Conservation (phyloP, 208 protist genomes). For the Naegleria lovaniensis region DNA sequence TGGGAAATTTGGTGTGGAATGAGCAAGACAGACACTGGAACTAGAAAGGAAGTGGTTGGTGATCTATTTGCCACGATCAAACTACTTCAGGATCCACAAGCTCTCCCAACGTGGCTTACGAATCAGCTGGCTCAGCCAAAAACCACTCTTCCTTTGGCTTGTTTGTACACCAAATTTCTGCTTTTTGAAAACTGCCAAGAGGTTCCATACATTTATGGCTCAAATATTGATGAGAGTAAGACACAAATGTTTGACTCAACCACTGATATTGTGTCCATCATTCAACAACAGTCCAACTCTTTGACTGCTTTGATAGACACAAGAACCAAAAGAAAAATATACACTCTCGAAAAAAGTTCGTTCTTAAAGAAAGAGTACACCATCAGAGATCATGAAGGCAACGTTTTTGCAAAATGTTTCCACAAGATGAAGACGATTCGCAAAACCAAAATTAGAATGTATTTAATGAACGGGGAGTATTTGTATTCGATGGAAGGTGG, state of each 20-base stretch:
- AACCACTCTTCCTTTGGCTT: conserved; percentile 22
- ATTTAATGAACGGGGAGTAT: conserved; percentile 16
- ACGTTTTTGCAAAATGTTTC: conserved; percentile 31
- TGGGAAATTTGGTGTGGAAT: conserved; percentile 23
- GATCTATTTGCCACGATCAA: neutral
- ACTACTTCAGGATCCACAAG: neutral
- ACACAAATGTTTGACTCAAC: neutral
- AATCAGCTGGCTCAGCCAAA: neutral
- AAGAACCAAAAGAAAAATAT: neutral
- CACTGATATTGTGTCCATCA: neutral
- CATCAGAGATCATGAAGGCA: neutral
- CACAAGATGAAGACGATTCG: conserved; percentile 40
- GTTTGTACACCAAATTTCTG: conserved; percentile 7
- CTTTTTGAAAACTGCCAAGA: neutral
- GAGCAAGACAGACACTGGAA: conserved; percentile 28
- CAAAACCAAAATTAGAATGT: conserved; percentile 39
- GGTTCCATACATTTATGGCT: neutral
- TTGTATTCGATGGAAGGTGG: conserved; percentile 37
- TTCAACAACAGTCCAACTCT: neutral
- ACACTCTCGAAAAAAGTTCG: conserved; percentile 20
- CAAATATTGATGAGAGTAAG: neutral
- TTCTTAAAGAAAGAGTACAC: conserved; percentile 34
- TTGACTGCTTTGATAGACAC: conserved; percentile 27
- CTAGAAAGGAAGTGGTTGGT: neutral
- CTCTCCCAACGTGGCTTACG: neutral